Conservation (phyloP, 1,139 yeast species). For the Saccharomyces hybrid region DNA sequence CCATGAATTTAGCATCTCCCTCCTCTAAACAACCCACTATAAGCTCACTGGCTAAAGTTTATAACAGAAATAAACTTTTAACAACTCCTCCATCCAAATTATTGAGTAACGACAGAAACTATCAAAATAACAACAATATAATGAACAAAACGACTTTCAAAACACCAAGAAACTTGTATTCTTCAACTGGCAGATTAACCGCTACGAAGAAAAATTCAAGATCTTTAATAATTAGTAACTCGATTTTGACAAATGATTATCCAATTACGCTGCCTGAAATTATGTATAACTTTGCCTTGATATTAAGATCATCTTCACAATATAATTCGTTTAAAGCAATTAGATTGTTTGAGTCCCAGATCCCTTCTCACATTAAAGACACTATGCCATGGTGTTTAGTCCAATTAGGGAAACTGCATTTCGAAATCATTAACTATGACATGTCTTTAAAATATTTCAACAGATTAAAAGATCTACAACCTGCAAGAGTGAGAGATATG, state of each 20-base stretch:
- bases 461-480: constrained; percentile 57
- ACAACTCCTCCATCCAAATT: constrained; percentile 29
- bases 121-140: background rate
- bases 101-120: constrained; percentile 6
- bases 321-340: constrained; percentile 81
- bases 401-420: constrained; percentile 71
- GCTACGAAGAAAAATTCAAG: constrained; percentile 6
- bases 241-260: constrained; percentile 1
- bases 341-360: constrained; percentile 53
- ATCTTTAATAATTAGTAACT: constrained; percentile 8
- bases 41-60: constrained; percentile 12
- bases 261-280: constrained; percentile 30
- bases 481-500: constrained; percentile 83
- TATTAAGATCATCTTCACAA: constrained; percentile 53
- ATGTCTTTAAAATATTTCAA: constrained; percentile 62
- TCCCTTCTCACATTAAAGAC: constrained; percentile 46
- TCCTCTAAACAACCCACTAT: constrained; percentile 14
- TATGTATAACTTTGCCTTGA: constrained; percentile 58
- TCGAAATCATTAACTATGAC: constrained; percentile 80
- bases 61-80: constrained; percentile 17
- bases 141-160: constrained; percentile 15
- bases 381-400: constrained; percentile 83
- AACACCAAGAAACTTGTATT: constrained; percentile 17
- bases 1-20: constrained; percentile 9
- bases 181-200: constrained; percentile 3